Conservation (phyloP, 1,139 yeast species). For the Hansenula lynferdii region DNA sequence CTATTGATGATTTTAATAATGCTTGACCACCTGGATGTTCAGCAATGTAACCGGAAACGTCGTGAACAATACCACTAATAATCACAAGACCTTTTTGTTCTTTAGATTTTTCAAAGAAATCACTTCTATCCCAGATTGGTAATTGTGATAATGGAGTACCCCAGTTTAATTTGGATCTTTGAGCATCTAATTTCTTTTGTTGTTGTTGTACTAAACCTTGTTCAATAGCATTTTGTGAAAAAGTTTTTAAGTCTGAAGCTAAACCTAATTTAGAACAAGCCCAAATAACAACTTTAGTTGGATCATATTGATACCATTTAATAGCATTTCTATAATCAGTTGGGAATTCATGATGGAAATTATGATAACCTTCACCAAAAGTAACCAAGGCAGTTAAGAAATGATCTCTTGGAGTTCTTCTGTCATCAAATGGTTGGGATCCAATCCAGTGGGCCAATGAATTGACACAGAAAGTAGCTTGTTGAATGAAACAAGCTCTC, state of each 20-base stretch:
- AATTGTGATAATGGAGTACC: conserved; percentile 80
- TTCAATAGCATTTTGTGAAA: conserved; percentile 92
- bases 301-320: conserved; percentile 98
- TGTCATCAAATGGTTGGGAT: conserved; percentile 95
- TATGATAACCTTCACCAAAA: conserved; percentile 98
- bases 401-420: conserved; percentile 97
- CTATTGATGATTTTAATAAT: conserved; percentile 76
- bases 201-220: conserved; percentile 96
- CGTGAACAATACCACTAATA: conserved; percentile 93
- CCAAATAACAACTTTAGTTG: conserved; percentile 83
- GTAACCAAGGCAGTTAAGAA: conserved; percentile 91
- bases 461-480: conserved; percentile 97
- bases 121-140: conserved; percentile 89
- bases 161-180: conserved; percentile 83
- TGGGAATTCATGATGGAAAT: conserved; percentile 99
- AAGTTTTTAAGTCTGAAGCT: conserved; percentile 86
- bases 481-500: conserved; percentile 83
- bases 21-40: conserved; percentile 99
- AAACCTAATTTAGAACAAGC: conserved; percentile 70
- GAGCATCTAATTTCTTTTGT: conserved; percentile 87
- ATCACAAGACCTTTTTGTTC: conserved; percentile 59
- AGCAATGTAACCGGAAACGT: conserved; percentile 75
- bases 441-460: conserved; percentile 99
- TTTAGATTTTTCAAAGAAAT: conserved; percentile 67
- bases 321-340: conserved; percentile 97